Percentiles rank a stretch among this genome's conserved stretches.
phyloP scores from a whole-genome alignment of 2,329 filamentous ascomycete species.

The Rhexocercosporidium sp. region DNA sequence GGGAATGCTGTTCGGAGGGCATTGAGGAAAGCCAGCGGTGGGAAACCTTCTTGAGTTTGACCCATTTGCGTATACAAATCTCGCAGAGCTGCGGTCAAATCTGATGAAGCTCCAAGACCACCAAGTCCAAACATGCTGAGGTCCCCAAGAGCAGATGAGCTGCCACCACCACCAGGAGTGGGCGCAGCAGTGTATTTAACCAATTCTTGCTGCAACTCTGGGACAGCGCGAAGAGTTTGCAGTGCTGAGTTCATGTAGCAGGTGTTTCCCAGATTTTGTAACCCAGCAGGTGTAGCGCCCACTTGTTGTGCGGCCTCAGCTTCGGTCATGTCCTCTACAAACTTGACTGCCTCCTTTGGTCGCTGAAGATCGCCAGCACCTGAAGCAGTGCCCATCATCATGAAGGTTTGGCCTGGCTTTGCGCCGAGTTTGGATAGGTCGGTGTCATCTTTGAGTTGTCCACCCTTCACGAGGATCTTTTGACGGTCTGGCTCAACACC shows the following conservation, averaged over 20 bases:
- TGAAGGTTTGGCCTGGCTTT: slow-evolving; percentile 85
- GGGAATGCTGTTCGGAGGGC: slow-evolving; percentile 81
- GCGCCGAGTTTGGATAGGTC: slow-evolving; percentile 82
- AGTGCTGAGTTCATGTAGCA: slow-evolving; percentile 98
- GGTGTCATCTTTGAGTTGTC: slow-evolving; percentile 94
- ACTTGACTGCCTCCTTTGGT: slow-evolving; percentile 83
- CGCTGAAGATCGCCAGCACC: slow-evolving; percentile 64
- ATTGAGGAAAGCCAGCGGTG: slow-evolving; percentile 81
- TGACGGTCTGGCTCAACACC: slow-evolving; percentile 96
- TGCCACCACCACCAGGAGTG: slow-evolving; percentile 28
- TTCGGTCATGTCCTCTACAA: slow-evolving; percentile 97
- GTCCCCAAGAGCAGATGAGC: slow-evolving; percentile 45
- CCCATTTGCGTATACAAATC: slow-evolving; percentile 89
- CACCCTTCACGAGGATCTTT: slow-evolving; percentile 93
- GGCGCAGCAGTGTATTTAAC: slow-evolving; percentile 59
- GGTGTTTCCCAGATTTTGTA: slow-evolving; percentile 94
- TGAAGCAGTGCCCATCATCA: slow-evolving; percentile 94
- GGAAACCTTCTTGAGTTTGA: slow-evolving; percentile 85
- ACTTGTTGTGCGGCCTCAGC: slow-evolving; percentile 84
- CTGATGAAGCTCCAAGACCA: slow-evolving; percentile 53
- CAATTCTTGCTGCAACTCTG: slow-evolving; percentile 85
- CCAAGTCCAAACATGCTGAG: slow-evolving; percentile 56
- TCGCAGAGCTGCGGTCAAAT: slow-evolving; percentile 78
- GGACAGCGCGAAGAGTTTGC: slow-evolving; percentile 87
- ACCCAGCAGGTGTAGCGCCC: slow-evolving; percentile 84